Base-by-base conservation (phyloP, 106 monocot species). In the Vanilla planifolia region DNA sequence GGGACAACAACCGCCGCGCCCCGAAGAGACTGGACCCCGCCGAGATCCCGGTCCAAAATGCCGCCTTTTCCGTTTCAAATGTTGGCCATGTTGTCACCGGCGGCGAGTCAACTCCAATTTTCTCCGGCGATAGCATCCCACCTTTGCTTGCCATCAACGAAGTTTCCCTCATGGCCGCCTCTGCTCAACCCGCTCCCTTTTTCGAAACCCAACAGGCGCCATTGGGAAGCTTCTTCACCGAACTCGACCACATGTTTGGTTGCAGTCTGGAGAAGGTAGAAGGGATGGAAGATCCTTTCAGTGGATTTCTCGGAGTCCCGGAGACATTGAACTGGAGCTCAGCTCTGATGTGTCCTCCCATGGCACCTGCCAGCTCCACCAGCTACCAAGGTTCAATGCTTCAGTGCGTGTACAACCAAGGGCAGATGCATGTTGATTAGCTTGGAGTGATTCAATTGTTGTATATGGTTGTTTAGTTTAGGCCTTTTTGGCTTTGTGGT, bases 181-280 rank as follows among this genome's bases (percentile, higher is more conserved):
- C 71, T 3, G 3, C 33, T 59, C 44, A 65, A 11, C 17, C 0
- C 8, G 20, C 45, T 27, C 7, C 29, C 17, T 34, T 25, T n/a
- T n/a, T n/a, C n/a, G n/a, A n/a, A n/a, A n/a, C n/a, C n/a, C 26
- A 13, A 36, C 25, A 36, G 16, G 30, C 22, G 21, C 59, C n/a
- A n/a, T 61, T 21, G 14, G 28, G 16, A 16, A 57, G 55, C 5
- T 75, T 67, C 27, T 19, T 70, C 2, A 52, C 68, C 0, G 78
- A 85, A 62, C 70, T 85, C 15, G 80, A 86, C 11, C 61, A 74
- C 47, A 51, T 86, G 29, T 48, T 81, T 10, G 48, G 44, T 10
- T 68, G 53, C 43, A 72, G 55, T 22, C 45, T 23, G n/a, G 51
- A 55, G 67, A 72, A 72, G 51, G 13, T 69, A 25, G 75, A 83